Conservation (phyloP, 306 rosid species). For the Albizia julibrissin region DNA sequence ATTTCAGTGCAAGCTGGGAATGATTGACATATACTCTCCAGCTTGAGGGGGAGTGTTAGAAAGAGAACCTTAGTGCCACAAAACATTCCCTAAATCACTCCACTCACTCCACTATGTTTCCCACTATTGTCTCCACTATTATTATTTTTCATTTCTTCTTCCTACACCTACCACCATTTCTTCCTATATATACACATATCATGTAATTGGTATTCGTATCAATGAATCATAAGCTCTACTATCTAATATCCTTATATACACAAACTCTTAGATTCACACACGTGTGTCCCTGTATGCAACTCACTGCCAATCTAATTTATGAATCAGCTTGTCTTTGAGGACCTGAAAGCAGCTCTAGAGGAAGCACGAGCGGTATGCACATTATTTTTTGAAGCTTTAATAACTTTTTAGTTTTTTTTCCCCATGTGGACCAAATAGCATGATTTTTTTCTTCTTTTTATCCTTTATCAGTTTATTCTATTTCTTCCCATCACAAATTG, state of each 20-base stretch:
- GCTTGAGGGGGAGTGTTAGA: too few relatives aligned
- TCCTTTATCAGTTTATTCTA: not conserved
- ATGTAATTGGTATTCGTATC: too few relatives aligned
- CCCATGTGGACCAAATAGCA: not conserved
- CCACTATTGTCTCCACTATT: too few relatives aligned
- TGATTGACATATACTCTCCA: too few relatives aligned
- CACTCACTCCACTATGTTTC: too few relatives aligned
- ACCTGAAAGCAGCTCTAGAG: conserved; percentile 91
- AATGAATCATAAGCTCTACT: too few relatives aligned
- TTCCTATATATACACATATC: too few relatives aligned
- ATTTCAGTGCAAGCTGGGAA: too few relatives aligned
- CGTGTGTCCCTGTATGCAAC: conserved; percentile 4
- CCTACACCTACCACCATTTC: too few relatives aligned
- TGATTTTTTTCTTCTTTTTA: not conserved
- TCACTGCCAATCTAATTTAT: conserved; percentile 45
- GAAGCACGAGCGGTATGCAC: conserved; percentile 79
- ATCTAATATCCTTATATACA: not conserved
- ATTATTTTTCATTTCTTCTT: too few relatives aligned
- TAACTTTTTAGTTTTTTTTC: conserved; percentile 15
- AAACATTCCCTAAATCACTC: too few relatives aligned
- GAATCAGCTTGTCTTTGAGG: conserved; percentile 80
- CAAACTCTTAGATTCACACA: not conserved
- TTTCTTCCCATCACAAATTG: not conserved
- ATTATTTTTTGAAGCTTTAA: conserved; percentile 27
- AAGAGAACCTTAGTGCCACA: too few relatives aligned